These are phyloP conservation scores for Penicillium rolfsii DNA, from an alignment of 2,329 filamentous ascomycete species.

Conservation along the genomic window DNA sequence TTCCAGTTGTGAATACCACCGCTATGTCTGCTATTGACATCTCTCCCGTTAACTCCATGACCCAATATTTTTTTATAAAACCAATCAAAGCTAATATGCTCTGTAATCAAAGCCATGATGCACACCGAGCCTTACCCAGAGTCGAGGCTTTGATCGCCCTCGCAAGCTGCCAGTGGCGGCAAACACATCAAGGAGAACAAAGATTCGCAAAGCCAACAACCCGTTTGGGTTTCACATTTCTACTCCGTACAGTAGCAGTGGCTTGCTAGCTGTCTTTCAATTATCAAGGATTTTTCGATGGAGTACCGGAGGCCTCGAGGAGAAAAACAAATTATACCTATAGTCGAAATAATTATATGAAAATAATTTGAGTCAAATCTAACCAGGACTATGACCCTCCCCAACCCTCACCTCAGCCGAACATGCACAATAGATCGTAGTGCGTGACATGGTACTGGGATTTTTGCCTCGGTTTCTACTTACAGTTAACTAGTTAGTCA, in stretches of 20 bases:
- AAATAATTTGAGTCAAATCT: conserved; percentile 1
- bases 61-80: neutral
- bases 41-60: neutral
- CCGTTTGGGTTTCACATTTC: neutral
- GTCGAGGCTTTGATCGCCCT: conserved; percentile 1
- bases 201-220: neutral
- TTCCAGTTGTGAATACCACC: neutral
- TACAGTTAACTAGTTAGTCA: neutral
- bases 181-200: neutral
- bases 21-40: neutral
- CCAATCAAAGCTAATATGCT: neutral
- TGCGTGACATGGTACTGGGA: conserved; percentile 25
- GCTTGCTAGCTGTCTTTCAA: neutral
- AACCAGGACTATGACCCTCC: neutral
- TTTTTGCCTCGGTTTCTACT: neutral
- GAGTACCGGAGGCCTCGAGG: neutral
- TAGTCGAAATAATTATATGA: neutral
- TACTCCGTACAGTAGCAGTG: too few species aligned
- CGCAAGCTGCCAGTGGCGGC: neutral
- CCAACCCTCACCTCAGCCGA: conserved; percentile 5
- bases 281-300: neutral
- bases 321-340: neutral
- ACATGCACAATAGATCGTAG: conserved; percentile 1
- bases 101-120: neutral
- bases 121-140: neutral